Base-by-base conservation (phyloP, 129 eudicot species). In the Apium graveolens region DNA sequence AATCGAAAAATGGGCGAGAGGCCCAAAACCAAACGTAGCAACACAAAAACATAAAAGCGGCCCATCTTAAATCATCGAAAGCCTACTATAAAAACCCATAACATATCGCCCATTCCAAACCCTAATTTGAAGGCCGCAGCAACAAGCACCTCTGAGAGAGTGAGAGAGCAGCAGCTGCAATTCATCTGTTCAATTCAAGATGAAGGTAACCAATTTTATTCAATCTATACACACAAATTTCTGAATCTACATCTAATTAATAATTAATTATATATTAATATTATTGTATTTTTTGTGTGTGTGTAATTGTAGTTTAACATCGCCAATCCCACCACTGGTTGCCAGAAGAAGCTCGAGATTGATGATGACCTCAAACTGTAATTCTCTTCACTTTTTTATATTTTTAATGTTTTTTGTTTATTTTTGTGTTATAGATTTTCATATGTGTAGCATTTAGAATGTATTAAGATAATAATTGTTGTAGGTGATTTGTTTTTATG, bases 321-420 rank as follows among this genome's bases (percentile, higher is more conserved):
- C 49, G 97, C 97, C 1, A 89, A 89, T 83, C 97, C 97, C 18
- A 92, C 97, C 7, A 92, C 97, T 70, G 97, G 97, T 42, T 92
- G 97, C 96, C 97, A 92, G 93, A 92, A 92, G 91, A 92, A 92
- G 91, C 93, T 92, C 73, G 97, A 92, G 77, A 92, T 92, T 35
- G 97, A 92, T 70, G 97, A 92, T 76, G 97, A 92, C 86, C 97
- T 82, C 70, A 92, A 92, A 81, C 97, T 92, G 97, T 92, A 81
- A 72, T 90, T 2, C 0, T 26, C 31, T 60, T 60, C 20, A 17
- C 18, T 44, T 76, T 10, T 9, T 18, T 21, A 27, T 11, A n/a
- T 1, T 43, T 42, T 42, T 9, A 21, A 21, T 10, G 29, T 73
- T 41, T 17, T 48, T 12, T 1, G n/a, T 43, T 63, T 46, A 5